phyloP scores from a whole-genome alignment of 345 rosid genomes.

The Euphorbia lathyris region DNA sequence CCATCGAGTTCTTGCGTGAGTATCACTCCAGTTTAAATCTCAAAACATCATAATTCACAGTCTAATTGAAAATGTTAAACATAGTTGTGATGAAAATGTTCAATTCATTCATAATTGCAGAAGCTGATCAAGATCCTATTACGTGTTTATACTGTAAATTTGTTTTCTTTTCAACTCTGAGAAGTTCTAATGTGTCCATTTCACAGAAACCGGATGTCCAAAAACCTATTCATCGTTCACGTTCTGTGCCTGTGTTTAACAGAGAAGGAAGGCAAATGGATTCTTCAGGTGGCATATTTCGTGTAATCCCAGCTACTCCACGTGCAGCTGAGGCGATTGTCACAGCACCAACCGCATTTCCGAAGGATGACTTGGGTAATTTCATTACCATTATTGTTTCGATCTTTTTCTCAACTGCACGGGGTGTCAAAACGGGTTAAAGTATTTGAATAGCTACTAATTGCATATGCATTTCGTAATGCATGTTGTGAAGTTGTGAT shows the following conservation, averaged over 20 bases:
- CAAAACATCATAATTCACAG: not conserved
- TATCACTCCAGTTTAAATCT: conserved; percentile 1
- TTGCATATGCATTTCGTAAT: conserved; percentile 2
- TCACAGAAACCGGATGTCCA: conserved; percentile 58
- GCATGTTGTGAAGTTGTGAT: conserved; percentile 39
- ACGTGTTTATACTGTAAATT: no score
- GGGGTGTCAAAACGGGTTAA: no score
- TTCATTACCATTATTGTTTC: not conserved
- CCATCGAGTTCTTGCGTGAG: conserved; percentile 45
- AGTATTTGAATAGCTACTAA: no score
- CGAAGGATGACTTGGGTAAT: conserved; percentile 42
- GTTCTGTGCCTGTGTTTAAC: conserved; percentile 66
- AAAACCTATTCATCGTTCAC: conserved; percentile 73
- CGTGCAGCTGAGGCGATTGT: conserved; percentile 26
- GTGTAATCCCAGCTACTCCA: conserved; percentile 70
- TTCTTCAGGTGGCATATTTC: conserved; percentile 46
- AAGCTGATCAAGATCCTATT: no score
- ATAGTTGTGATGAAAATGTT: no score
- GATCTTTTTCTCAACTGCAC: not conserved
- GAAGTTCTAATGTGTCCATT: conserved; percentile 18
- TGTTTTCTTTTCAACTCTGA: no score
- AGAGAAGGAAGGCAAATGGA: conserved; percentile 55
- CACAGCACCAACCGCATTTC: conserved; percentile 28
- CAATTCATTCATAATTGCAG: no score
- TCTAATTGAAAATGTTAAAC: no score